Conservation (phyloP, 2,329 filamentous ascomycete genomes). For the Herpotrichia juniperi region DNA sequence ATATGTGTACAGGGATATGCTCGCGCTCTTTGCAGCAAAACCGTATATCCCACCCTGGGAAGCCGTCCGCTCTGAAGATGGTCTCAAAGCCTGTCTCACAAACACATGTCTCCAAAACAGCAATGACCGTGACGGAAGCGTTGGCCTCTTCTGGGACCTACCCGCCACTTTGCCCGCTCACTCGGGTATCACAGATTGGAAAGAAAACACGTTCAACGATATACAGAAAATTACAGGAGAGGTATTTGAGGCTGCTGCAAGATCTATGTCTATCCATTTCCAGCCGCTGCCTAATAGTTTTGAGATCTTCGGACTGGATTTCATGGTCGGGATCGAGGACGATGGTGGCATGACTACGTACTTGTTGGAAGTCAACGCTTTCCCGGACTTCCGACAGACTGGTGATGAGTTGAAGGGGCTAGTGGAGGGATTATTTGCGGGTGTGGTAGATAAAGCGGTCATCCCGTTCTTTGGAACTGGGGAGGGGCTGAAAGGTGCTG, state of each 20-base stretch:
- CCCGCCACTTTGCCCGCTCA: slow-evolving; percentile 37
- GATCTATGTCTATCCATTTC: slow-evolving; percentile 87
- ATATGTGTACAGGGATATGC: slow-evolving; percentile 88
- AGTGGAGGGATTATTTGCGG: slow-evolving; percentile 78
- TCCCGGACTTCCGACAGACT: slow-evolving; percentile 94
- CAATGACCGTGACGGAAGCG: slow-evolving; percentile 64
- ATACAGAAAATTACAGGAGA: slow-evolving; percentile 77
- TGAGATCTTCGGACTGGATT: slow-evolving; percentile 91
- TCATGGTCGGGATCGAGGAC: slow-evolving; percentile 65
- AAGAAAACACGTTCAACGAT: slow-evolving; percentile 71
- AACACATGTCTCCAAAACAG: slow-evolving; percentile 88
- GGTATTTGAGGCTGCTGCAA: slow-evolving; percentile 83
- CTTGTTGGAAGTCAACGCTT: slow-evolving; percentile 92
- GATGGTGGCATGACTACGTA: slow-evolving; percentile 62
- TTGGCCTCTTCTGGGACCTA: slow-evolving; percentile 77
- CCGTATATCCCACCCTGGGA: slow-evolving; percentile 71
- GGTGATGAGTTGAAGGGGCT: slow-evolving; percentile 74
- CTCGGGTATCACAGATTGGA: slow-evolving; percentile 47
- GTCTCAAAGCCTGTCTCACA: slow-evolving; percentile 80
- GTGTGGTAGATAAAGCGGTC: slow-evolving; percentile 71
- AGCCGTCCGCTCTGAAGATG: slow-evolving; percentile 36
- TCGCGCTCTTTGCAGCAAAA: slow-evolving; percentile 85
- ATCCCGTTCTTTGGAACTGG: slow-evolving; percentile 67
- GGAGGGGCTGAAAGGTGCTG: slow-evolving; percentile 13
- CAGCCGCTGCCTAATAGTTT: slow-evolving; percentile 87